Evolutionary conservation across 371 early-diverging fungal genomes (phyloP).

Genomic region (Mortierella sp.): DNA sequence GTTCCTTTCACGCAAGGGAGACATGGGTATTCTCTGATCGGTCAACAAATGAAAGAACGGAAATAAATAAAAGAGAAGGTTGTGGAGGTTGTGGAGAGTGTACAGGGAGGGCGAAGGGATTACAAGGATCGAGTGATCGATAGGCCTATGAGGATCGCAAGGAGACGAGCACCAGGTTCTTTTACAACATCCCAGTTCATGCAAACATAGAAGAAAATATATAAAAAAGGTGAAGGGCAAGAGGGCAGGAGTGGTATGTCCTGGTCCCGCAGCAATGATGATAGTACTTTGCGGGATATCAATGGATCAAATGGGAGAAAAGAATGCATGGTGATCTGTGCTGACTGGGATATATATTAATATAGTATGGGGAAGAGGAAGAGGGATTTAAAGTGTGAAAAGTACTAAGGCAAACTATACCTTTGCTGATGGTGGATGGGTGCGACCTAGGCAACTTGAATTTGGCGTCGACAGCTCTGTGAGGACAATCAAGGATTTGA

Average conservation of each 20-base stretch:
- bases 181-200: not conserved
- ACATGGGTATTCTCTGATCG: not conserved
- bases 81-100: not conserved
- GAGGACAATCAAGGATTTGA: not conserved
- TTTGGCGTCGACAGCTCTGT: not conserved
- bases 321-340: constrained; percentile 8
- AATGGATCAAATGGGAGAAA: constrained; percentile 3
- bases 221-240: not conserved
- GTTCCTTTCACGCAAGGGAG: not conserved
- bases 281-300: constrained; percentile 1
- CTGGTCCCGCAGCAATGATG: not conserved
- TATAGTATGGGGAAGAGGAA: not conserved
- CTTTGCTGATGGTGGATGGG: not conserved
- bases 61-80: not conserved
- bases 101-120: not conserved
- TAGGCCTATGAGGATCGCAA: not conserved
- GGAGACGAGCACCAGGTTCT: not conserved
- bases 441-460: not conserved
- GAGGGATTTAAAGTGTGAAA: not conserved
- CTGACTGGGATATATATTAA: not conserved
- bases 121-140: not conserved
- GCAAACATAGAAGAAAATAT: not conserved
- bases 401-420: not conserved
- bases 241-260: not conserved
- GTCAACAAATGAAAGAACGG: not conserved